These are phyloP conservation scores for Aspergillus hiratsukae DNA, from an alignment of 2,329 filamentous ascomycete species.

Conservation along the genomic window DNA sequence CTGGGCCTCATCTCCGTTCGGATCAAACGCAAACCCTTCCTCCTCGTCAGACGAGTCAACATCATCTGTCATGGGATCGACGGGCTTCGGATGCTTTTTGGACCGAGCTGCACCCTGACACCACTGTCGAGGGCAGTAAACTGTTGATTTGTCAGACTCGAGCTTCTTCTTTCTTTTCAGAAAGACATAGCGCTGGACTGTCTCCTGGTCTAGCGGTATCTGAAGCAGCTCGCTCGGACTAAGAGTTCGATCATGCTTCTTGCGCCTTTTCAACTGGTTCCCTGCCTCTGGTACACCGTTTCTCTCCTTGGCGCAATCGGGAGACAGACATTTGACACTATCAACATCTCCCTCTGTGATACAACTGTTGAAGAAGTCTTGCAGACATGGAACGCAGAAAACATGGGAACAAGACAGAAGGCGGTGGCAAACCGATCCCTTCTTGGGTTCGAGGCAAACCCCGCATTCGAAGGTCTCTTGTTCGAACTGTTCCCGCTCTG, in stretches of 20 bases:
- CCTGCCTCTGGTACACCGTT: conserved; percentile 15
- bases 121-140: conserved; percentile 90
- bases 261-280: conserved; percentile 39
- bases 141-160: conserved; percentile 83
- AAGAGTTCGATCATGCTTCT: conserved; percentile 63
- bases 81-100: conserved; percentile 66
- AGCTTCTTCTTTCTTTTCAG: conserved; percentile 90
- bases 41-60: conserved; percentile 47
- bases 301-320: conserved; percentile 68
- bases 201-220: conserved; percentile 65
- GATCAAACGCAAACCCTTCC: conserved; percentile 44
- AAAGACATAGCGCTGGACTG: conserved; percentile 78
- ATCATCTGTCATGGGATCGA: conserved; percentile 58
- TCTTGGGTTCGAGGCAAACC: conserved; percentile 88
- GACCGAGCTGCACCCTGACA: conserved; percentile 84
- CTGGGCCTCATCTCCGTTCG: conserved; percentile 38
- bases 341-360: conserved; percentile 80
- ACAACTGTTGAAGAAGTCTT: conserved; percentile 83
- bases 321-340: conserved; percentile 73
- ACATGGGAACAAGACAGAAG: conserved; percentile 84
- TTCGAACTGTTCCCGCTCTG: conserved; percentile 71
- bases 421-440: conserved; percentile 73
- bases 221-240: conserved; percentile 80
- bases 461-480: conserved; percentile 82
- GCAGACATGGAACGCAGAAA: conserved; percentile 82